Conservation (phyloP, 1,139 yeast species). For the Pichia sp. region DNA sequence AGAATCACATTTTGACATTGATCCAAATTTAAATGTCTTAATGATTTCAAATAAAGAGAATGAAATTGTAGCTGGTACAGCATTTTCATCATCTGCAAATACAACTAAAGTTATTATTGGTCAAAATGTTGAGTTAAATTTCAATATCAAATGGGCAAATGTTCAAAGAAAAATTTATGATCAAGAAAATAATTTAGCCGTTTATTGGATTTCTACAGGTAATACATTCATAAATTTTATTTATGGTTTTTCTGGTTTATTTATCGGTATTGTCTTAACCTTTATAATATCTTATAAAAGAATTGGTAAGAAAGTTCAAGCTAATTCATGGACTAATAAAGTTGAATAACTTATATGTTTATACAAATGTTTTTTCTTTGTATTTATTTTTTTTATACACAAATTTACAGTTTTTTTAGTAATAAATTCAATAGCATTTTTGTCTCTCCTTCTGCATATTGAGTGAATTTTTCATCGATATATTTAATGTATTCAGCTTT, state of each 20-base stretch:
- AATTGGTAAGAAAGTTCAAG: slow-evolving; percentile 18
- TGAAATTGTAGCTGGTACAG: slow-evolving; percentile 46
- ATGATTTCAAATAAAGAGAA: slow-evolving; percentile 31
- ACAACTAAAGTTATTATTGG: slow-evolving; percentile 63
- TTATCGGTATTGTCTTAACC: slow-evolving; percentile 13
- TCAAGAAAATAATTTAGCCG: slow-evolving; percentile 5
- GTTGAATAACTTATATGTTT: slow-evolving; percentile 15
- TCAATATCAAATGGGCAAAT: slow-evolving; percentile 55
- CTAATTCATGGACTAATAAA: slow-evolving; percentile 20
- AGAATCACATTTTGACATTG: slow-evolving; percentile 67
- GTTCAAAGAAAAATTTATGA: slow-evolving; percentile 7
- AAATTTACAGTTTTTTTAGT: slow-evolving; percentile 17
- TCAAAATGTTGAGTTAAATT: slow-evolving; percentile 49
- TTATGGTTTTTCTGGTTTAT: slow-evolving; percentile 6
- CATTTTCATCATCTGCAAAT: slow-evolving; percentile 58
- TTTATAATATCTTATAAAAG: slow-evolving; percentile 15
- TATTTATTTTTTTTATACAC: slow-evolving; percentile 2
- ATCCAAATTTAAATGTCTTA: slow-evolving; percentile 50
- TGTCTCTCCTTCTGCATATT: slow-evolving; percentile 19
- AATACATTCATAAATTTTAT: slow-evolving; percentile 7
- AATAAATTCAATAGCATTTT: slow-evolving; percentile 20
- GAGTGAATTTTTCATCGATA: slow-evolving; percentile 19
- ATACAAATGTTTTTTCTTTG: slow-evolving; percentile 6
- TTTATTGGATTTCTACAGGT: slow-evolving; percentile 7
- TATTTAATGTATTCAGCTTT: slow-evolving; percentile 40